These are phyloP conservation scores for Colletotrichum abscissum DNA, from an alignment of 2,329 filamentous ascomycete genomes.

Conservation along the genomic window DNA sequence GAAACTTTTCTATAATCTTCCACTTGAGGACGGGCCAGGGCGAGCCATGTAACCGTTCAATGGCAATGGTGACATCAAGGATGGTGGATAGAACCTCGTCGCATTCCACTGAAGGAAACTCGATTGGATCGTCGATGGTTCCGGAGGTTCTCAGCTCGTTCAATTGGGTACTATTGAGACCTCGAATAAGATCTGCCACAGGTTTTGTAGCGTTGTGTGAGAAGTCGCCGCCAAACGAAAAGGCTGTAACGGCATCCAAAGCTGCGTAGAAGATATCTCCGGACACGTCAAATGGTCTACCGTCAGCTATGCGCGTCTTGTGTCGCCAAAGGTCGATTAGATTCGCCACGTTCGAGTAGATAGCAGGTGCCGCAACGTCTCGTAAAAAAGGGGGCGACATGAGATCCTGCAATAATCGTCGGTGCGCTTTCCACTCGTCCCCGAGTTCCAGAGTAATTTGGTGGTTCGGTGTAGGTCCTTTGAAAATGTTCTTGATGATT, in stretches of 20 bases:
- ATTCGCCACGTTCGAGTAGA: conserved; percentile 44
- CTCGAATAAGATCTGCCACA: background rate
- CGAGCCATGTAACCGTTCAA: conserved; percentile 1
- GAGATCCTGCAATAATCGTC: conserved; percentile 49
- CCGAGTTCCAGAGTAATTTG: conserved; percentile 46
- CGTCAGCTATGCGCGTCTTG: conserved; percentile 44
- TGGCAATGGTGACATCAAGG: conserved; percentile 5
- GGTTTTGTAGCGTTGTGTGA: conserved; percentile 13
- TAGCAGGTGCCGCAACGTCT: conserved; percentile 45
- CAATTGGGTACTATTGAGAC: background rate
- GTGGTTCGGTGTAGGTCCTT: conserved; percentile 39
- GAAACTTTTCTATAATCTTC: conserved; percentile 14
- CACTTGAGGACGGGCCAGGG: conserved; percentile 13
- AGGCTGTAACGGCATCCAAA: conserved; percentile 46
- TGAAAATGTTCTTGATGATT: conserved; percentile 7
- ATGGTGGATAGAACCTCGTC: background rate
- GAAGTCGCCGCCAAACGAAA: conserved; percentile 41
- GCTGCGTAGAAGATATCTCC: conserved; percentile 44
- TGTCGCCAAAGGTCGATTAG: conserved; percentile 48
- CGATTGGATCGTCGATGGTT: background rate
- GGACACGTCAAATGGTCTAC: conserved; percentile 44
- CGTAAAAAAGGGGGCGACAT: conserved; percentile 50
- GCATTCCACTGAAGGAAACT: conserved; percentile 6
- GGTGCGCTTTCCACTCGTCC: conserved; percentile 44
- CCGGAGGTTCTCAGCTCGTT: background rate